Evolutionary conservation across 1,284 basidiomycete genomes (phyloP), one percentile per base, ranked within the genome.

Genomic region (Marasmius sp.): DNA sequence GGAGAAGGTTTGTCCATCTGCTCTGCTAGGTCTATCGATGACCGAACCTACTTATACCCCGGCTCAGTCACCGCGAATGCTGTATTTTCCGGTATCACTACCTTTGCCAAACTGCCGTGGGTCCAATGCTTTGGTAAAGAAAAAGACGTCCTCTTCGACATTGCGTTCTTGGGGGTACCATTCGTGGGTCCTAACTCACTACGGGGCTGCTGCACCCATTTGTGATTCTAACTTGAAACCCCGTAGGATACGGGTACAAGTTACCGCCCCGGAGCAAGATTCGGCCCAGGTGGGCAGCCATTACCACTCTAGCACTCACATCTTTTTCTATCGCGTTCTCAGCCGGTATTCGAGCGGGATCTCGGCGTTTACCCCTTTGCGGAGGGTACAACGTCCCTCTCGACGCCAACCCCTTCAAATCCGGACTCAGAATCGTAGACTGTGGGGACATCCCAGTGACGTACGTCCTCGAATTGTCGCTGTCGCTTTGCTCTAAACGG

Each of bases 81-180:
- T 27, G 77, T 89, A 43, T 91, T 91, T 73, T 86, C 87, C 60
- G 89, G 89, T 3, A 89, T 91, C 49, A 84, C 88, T 3, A 91
- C 89, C 5, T 91, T 91, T 69, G 89, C 89, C 38, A 89, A 80
- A 72, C 78, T 91, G 34, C 89, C 89, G 38, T 91, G 87, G 86
- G 83, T 89, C 1, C 84, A 89, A 67, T 91, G 89, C 69, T 81
- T 91, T 52, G 84, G 84, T 18, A 82, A 80, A 65, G 82, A 88
- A 59, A 79, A 72, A 61, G 73, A 84, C 55, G 72, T 77, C 36
- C 68, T 79, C 1, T 88, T 91, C 67, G 91, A 92, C 72, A 88
- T 92, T 62, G 91, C 90, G 12, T 88, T 93, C 73, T 75, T 93
- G 57, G 92, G 91, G 39, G 88, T 89, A 52, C 92, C 91, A 1